Percentiles rank a stretch among this genome's conserved stretches.
Evolutionary conservation across 768 basidiomycete species (phyloP).

Genomic region (Asterophora parasitica): DNA sequence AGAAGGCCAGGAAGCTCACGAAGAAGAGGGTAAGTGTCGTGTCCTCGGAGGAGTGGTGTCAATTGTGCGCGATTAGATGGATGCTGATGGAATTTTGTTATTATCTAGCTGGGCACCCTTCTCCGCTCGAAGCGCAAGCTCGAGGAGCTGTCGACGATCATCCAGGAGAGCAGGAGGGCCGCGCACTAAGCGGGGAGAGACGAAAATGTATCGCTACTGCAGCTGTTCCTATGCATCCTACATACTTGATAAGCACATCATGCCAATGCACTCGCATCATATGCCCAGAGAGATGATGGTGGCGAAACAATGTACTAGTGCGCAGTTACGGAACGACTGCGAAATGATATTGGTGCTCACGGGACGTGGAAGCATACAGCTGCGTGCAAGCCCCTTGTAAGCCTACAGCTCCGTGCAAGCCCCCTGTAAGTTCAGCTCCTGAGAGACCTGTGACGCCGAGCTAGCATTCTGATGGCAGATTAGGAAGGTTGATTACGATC

Average conservation of each 20-base stretch:
- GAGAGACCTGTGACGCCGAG: too few species aligned
- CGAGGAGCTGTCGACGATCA: slow-evolving; percentile 89
- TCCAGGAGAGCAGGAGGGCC: slow-evolving; percentile 88
- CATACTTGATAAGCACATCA: slow-evolving; percentile 1
- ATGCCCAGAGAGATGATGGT: too few species aligned
- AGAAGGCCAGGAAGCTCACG: slow-evolving; percentile 98
- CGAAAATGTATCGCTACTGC: slow-evolving; percentile 3
- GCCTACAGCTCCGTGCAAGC: too few species aligned
- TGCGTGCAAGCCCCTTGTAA: too few species aligned
- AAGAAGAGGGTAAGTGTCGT: slow-evolving; percentile 88
- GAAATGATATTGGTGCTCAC: not conserved
- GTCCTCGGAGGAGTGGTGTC: slow-evolving; percentile 25
- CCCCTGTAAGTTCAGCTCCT: too few species aligned
- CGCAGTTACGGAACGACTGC: too few species aligned
- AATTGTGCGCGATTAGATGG: not conserved
- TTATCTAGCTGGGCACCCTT: slow-evolving; percentile 87
- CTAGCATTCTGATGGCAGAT: slow-evolving; percentile 1
- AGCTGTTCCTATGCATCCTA: slow-evolving; percentile 3
- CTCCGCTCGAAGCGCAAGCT: slow-evolving; percentile 98
- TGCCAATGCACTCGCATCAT: slow-evolving; percentile 1
- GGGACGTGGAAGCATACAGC: not conserved
- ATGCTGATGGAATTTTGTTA: slow-evolving; percentile 8
- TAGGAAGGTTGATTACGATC: too few species aligned
- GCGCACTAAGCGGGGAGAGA: slow-evolving; percentile 32
- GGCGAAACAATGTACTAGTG: too few species aligned